Conservation (phyloP, 2,329 filamentous ascomycete species). For the Ilyonectria sp. region DNA sequence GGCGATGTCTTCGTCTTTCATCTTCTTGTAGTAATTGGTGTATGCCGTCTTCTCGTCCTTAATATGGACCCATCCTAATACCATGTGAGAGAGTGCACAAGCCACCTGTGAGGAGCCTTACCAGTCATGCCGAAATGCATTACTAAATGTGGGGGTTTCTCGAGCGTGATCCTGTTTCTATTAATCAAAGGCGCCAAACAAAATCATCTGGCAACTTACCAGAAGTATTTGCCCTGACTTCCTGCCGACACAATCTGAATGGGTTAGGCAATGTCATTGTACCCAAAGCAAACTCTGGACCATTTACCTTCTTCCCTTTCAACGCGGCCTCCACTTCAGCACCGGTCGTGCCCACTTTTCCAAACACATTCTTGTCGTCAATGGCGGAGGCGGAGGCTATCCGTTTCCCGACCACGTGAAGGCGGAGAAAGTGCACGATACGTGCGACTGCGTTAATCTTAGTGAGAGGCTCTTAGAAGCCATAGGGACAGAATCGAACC, state of each 20-base stretch:
- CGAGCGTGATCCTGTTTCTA: slow-evolving; percentile 65
- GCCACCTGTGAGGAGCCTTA: slow-evolving; percentile 41
- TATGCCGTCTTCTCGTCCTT: slow-evolving; percentile 83
- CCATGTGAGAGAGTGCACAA: slow-evolving; percentile 20
- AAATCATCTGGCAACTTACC: slow-evolving; percentile 60
- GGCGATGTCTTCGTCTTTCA: slow-evolving; percentile 70
- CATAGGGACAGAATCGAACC: slow-evolving; percentile 53
- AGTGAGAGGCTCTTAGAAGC: slow-evolving; percentile 16
- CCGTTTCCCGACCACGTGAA: slow-evolving; percentile 87
- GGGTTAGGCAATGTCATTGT: slow-evolving; percentile 8
- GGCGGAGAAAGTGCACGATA: slow-evolving; percentile 86
- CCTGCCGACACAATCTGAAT: slow-evolving; percentile 73
- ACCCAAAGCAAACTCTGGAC: neutral
- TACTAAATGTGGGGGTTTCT: slow-evolving; percentile 86
- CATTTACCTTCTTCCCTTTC: slow-evolving; percentile 75
- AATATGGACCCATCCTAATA: slow-evolving; percentile 86
- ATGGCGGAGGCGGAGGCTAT: slow-evolving; percentile 79
- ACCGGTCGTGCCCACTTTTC: slow-evolving; percentile 88
- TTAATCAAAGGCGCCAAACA: neutral
- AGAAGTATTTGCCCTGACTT: slow-evolving; percentile 98
- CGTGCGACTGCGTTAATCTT: slow-evolving; percentile 75
- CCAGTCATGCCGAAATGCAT: slow-evolving; percentile 88
- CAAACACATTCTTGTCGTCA: slow-evolving; percentile 89
- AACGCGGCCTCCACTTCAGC: slow-evolving; percentile 81
- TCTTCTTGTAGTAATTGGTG: slow-evolving; percentile 85